Evolutionary conservation across 805 yeast genomes (phyloP).

Genomic region (Jamesozyma jinghongensis): DNA sequence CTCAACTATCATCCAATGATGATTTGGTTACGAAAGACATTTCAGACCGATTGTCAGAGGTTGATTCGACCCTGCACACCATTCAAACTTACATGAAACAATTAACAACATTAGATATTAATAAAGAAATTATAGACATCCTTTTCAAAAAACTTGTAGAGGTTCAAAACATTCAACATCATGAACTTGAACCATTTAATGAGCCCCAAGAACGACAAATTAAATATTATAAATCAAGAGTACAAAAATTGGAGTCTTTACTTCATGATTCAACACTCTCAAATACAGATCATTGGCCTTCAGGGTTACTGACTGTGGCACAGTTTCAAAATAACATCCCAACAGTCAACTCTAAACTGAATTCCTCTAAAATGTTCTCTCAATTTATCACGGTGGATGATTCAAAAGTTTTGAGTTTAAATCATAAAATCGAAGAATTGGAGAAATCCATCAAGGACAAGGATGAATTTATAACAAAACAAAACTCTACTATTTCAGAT

Average conservation of each 20-base stretch:
- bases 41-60: background rate
- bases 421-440: background rate
- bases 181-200: background rate
- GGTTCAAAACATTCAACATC: slow-evolving; percentile 1
- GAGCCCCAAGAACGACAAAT: background rate
- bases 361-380: background rate
- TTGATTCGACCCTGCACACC: slow-evolving; percentile 17
- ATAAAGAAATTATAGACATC: slow-evolving; percentile 29
- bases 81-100: slow-evolving; percentile 32
- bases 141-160: slow-evolving; percentile 16
- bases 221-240: slow-evolving; percentile 48
- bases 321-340: slow-evolving; percentile 1
- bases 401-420: background rate
- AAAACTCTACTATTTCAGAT: slow-evolving; percentile 11
- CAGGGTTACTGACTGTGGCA: slow-evolving; percentile 29
- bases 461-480: background rate
- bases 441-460: background rate
- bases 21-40: too few species aligned
- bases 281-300: slow-evolving; percentile 40
- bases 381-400: too few species aligned
- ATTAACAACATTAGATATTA: slow-evolving; percentile 27
- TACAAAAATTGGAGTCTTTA: slow-evolving; percentile 66
- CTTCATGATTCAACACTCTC: slow-evolving; percentile 65
- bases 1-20: background rate
- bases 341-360: background rate